phyloP scores from a whole-genome alignment of 441 rosid genomes.

The Cnidoscolus chayamansa region DNA sequence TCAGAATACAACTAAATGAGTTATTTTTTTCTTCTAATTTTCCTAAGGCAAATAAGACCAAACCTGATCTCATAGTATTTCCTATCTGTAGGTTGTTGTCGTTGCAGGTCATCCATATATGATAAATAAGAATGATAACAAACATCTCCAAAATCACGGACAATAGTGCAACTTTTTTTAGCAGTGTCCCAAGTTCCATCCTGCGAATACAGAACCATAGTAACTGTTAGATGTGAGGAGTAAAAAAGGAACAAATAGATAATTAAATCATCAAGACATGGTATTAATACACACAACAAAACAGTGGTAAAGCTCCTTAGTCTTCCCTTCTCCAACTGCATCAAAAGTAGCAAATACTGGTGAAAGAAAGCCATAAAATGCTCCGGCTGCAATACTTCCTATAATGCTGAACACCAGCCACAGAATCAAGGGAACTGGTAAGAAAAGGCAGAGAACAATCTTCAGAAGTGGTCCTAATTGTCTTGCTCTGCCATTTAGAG shows the following conservation, averaged over 20 bases:
- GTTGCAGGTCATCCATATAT: conserved; percentile 60
- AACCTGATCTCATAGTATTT: conserved; percentile 87
- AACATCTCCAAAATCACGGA: conserved; percentile 68
- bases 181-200: conserved; percentile 90
- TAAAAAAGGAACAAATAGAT: conserved; percentile 6
- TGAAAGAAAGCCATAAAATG: conserved; percentile 71
- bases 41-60: neutral
- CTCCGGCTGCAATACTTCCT: conserved; percentile 66
- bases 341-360: conserved; percentile 91
- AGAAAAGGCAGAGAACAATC: conserved; percentile 57
- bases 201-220: conserved; percentile 36
- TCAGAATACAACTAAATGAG: neutral
- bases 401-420: conserved; percentile 65
- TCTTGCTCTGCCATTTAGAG: conserved; percentile 56
- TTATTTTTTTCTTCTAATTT: neutral
- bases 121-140: conserved; percentile 76
- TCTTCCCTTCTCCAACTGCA: conserved; percentile 88
- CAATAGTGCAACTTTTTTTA: conserved; percentile 55
- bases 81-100: conserved; percentile 39
- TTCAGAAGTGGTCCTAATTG: conserved; percentile 74
- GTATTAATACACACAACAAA: conserved; percentile 54
- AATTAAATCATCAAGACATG: conserved; percentile 3
- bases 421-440: conserved; percentile 46
- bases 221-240: conserved; percentile 8
- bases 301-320: conserved; percentile 55